A percentile compares a stretch with the other conserved stretches of the same genome.
Conservation (phyloP, 768 basidiomycete species). For the Candolleomyces efflorescens region DNA sequence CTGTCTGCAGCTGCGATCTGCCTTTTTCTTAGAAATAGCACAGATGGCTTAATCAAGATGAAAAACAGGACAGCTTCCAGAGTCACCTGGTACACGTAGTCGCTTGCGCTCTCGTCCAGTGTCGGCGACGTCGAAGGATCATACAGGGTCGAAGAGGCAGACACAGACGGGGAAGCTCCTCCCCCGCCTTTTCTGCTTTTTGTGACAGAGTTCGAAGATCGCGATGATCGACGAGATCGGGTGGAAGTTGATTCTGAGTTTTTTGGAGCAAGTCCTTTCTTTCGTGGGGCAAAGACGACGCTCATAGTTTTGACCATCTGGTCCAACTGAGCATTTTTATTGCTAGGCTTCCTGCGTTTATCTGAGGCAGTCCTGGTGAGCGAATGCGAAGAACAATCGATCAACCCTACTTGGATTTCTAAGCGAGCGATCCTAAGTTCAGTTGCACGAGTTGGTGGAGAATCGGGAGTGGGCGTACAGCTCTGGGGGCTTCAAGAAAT, state of each 20-base stretch:
- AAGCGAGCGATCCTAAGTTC: not conserved
- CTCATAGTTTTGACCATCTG: constrained; percentile 63
- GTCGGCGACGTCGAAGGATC: constrained; percentile 1
- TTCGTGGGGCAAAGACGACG: constrained; percentile 15
- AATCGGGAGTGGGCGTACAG: not conserved
- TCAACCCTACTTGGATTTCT: not conserved
- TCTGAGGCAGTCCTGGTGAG: constrained; percentile 9
- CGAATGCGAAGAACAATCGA: too few relatives aligned
- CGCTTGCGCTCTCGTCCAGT: not conserved
- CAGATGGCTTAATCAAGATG: not conserved
- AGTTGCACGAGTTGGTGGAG: not conserved
- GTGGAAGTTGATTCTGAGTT: not conserved
- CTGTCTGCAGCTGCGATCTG: constrained; percentile 6
- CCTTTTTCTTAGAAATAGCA: not conserved
- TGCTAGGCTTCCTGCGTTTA: constrained; percentile 41
- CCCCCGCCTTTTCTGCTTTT: not conserved
- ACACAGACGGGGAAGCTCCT: not conserved
- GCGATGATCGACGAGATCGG: not conserved
- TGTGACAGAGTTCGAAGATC: not conserved
- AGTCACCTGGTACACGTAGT: not conserved
- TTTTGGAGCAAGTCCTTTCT: constrained; percentile 15
- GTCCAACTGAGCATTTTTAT: constrained; percentile 56
- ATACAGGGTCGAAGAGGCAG: not conserved
- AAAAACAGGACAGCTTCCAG: too few relatives aligned
- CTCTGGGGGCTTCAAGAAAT: constrained; percentile 1